Evolutionary conservation across 352 stramenopile species (phyloP), one percentile per base, ranked within the genome.

Genomic region (Globisporangium alternatum): DNA sequence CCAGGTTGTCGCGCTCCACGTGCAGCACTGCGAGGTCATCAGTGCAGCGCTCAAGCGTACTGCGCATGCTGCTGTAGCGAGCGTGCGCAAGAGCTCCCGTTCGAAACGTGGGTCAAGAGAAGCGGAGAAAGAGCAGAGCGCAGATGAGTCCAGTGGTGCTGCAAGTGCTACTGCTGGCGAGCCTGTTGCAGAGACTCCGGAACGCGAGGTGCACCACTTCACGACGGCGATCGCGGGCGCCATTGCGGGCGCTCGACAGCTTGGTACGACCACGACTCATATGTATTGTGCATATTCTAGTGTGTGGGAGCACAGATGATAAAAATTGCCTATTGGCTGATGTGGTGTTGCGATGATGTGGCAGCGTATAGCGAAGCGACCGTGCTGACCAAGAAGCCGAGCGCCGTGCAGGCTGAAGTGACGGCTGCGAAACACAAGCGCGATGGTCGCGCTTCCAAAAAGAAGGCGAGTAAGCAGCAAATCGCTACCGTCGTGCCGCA

Each of bases 351-450:
- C 62, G 21, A 62, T 44, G 41, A 43, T 48, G 4, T 35, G 62
- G 45, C 54, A 87, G 80, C 78, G 31, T 80, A 79, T 52, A 76
- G 77, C 6, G 72, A 88, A 48, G 49, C 80, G 12, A 74, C 60
- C 8, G 73, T 81, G 5, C 41, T 74, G 44, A 60, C 56, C 5
- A 68, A 47, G 19, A 3, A 7, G 22, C 48, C 47, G 13, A 22
- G 22, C 15, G n/a, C 8, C 13, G 8, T 13, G 7, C 39, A 35
- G 12, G 28, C 28, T 31, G 41, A n/a, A 44, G 7, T 39, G 19
- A 30, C 33, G 19, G 28, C 10, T 25, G 28, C 33, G 30, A 57
- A 57, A 6, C 19, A 30, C 30, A 57, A 57, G 51, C 30, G 30
- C 19, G 51, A 17, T 19, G 5, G 51, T 43, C 3, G 39, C 25